Evolutionary conservation across 257 asterid genomes (phyloP).

Genomic region (Solanum chiquidenum): DNA sequence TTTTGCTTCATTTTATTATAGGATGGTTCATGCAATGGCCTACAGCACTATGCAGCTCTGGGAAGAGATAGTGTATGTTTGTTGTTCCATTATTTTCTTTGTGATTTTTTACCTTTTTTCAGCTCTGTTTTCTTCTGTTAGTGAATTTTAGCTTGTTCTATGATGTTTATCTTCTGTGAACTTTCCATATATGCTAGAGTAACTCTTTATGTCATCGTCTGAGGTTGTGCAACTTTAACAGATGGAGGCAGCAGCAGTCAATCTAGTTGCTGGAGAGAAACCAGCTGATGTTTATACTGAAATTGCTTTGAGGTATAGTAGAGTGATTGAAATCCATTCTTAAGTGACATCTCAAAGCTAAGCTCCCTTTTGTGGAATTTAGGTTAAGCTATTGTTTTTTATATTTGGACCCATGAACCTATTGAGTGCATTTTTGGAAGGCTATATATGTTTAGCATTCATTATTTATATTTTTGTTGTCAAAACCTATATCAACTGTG

Average conservation of each 20-base stretch:
- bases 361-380: not conserved
- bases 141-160: not conserved
- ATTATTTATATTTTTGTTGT: not conserved
- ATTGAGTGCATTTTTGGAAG: not conserved
- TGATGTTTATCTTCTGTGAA: not conserved
- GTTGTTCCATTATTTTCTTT: not conserved
- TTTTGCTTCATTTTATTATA: slow-evolving; percentile 14
- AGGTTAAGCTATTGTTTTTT: not conserved
- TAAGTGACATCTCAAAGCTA: not conserved
- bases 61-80: slow-evolving; percentile 76
- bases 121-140: not conserved
- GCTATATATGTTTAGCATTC: not conserved
- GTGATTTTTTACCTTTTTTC: not conserved
- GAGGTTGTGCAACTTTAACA: slow-evolving; percentile 23
- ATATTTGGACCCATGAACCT: not conserved
- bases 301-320: slow-evolving; percentile 75
- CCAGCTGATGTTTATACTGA: slow-evolving; percentile 96
- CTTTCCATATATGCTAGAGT: not conserved
- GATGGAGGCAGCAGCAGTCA: slow-evolving; percentile 97
- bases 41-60: slow-evolving; percentile 97
- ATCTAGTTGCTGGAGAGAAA: slow-evolving; percentile 76
- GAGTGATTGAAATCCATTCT: not conserved
- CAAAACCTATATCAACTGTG: not conserved
- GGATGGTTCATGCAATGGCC: slow-evolving; percentile 99
- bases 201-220: slow-evolving; percentile 1